Evolutionary conservation across 148 eudicot species (phyloP).

Genomic region (Rhododendron griersonianum): DNA sequence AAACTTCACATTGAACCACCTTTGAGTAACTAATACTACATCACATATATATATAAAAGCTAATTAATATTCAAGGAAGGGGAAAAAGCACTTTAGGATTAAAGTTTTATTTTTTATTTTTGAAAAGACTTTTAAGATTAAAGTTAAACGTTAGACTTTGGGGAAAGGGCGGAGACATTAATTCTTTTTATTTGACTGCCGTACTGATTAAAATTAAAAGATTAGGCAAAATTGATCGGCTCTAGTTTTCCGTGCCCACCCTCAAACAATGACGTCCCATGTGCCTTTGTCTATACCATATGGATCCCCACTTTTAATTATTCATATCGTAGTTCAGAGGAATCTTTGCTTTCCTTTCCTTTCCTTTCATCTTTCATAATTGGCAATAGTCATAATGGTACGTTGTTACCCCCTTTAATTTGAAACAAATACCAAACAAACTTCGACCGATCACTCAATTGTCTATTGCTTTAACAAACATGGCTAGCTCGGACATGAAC

Average conservation of each 20-base stretch:
- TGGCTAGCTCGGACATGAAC: too few relatives aligned
- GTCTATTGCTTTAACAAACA: neutral
- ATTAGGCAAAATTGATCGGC: neutral
- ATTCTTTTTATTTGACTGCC: neutral
- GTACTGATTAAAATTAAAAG: neutral
- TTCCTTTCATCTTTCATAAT: neutral
- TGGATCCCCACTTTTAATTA: neutral
- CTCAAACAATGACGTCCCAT: neutral
- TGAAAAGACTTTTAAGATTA: too few relatives aligned
- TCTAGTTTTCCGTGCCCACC: neutral
- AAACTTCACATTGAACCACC: neutral
- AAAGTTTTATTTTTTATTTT: too few relatives aligned
- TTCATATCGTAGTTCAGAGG: neutral
- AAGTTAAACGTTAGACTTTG: neutral
- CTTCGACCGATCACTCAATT: neutral
- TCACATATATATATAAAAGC: too few relatives aligned
- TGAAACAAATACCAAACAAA: neutral
- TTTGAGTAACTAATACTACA: neutral
- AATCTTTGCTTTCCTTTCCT: neutral
- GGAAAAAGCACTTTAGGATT: neutral
- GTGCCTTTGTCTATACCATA: neutral
- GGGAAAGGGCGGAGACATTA: neutral
- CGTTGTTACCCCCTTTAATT: neutral
- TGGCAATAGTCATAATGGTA: neutral
- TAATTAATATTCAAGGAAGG: neutral